Percentiles rank a stretch among this genome's conserved stretches.
Conservation (phyloP, 2,329 filamentous ascomycete species). For the Rhexocercosporidium sp. region DNA sequence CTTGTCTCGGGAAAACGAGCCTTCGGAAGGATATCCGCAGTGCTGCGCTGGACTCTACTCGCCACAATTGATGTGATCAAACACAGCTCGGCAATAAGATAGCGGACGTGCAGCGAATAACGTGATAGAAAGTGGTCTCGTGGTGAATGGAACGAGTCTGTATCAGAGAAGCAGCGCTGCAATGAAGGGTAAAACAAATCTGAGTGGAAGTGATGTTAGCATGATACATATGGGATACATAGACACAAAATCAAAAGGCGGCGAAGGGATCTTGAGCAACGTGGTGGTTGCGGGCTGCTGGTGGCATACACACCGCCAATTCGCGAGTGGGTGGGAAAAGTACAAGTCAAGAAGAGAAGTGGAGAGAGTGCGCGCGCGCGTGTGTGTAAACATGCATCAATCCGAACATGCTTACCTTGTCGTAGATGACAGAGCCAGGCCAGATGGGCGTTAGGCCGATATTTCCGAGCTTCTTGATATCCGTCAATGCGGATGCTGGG, state of each 20-base stretch:
- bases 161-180: not conserved
- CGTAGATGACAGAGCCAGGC: conserved; percentile 22
- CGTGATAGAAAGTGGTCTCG: conserved; percentile 10
- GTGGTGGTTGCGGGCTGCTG: conserved; percentile 9
- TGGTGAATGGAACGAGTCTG: not conserved
- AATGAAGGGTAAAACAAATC: conserved; percentile 5
- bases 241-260: not conserved
- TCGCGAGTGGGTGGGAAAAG: conserved; percentile 23
- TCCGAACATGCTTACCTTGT: conserved; percentile 35
- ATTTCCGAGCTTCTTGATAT: conserved; percentile 33
- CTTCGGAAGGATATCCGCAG: conserved; percentile 30
- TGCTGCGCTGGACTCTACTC: conserved; percentile 19
- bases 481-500: conserved; percentile 39
- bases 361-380: conserved; percentile 22
- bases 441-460: conserved; percentile 33
- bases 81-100: conserved; percentile 11
- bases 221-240: not conserved
- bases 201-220: conserved; percentile 13
- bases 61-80: conserved; percentile 22
- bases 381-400: conserved; percentile 38
- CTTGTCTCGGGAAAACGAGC: conserved; percentile 40
- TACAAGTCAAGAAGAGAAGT: conserved; percentile 17
- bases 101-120: conserved; percentile 12
- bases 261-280: conserved; percentile 1
- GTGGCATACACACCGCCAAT: conserved; percentile 35